Evolutionary conservation across 2,329 filamentous ascomycete genomes (phyloP), one percentile per base, ranked within the genome.

Genomic region (Zasmidium cellare): DNA sequence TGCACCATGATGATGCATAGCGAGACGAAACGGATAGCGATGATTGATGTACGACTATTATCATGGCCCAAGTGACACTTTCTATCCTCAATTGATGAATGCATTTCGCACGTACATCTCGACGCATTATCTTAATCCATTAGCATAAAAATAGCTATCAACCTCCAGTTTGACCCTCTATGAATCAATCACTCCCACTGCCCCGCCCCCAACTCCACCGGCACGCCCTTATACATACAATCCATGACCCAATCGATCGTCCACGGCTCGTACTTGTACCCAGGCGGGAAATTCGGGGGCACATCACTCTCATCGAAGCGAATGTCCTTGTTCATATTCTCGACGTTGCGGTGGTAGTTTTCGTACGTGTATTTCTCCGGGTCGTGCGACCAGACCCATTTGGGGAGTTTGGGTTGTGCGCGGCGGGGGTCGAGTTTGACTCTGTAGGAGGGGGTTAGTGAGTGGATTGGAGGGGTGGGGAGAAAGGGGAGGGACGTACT

Each of bases 391-490:
- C 72, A 61, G 3, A 80, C 74, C 78, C 77, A 80, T 59, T 75
- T 76, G 2, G 77, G 77, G 1, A 76, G 72, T 63, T 78, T 77
- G 35, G 76, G 76, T 18, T 75, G 74, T 14, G 76, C 77, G 7
- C 73, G 70, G 41, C 75, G 72, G 0, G 76, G 77, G 60, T 79
- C 74, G 1, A 77, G 67, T 65, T 78, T 76, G 57, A 80, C 77
- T 59, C 79, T 79, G 56, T 18, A n/a, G 7, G n/a, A 18, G 3
- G 16, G 7, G 35, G 35, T 41, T 41, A 41, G 35, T 41, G 7
- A 9, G n/a, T 41, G 35, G 11, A 6, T 3, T n/a, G 35, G 35
- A 41, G 16, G 11, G 11, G 35, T 9, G 5, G 7, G 35, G 7
- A n/a, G 16, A 41, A 16, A n/a, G 35, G 35, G 35, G 16, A 41